phyloP scores from a whole-genome alignment of 225 moss, liverwort and hornwort species.

The Bryum argenteum region DNA sequence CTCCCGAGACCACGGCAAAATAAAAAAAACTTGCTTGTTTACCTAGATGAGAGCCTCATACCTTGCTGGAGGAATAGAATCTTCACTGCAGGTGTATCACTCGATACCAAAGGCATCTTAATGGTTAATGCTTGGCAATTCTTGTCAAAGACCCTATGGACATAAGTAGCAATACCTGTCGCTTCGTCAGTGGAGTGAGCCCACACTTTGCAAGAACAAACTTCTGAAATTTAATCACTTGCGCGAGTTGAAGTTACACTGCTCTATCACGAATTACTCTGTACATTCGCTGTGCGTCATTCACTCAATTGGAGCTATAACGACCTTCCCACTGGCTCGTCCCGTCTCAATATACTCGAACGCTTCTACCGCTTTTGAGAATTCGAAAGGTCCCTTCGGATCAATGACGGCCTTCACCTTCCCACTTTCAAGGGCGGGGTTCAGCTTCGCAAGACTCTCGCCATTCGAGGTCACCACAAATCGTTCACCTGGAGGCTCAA shows the following conservation, averaged over 20 bases:
- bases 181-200: background rate
- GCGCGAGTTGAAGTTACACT: background rate
- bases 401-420: constrained; percentile 79
- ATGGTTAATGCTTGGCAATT: too few species aligned
- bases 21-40: too few species aligned
- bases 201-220: background rate
- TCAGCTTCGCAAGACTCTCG: constrained; percentile 61
- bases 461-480: constrained; percentile 63
- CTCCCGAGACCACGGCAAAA: too few species aligned
- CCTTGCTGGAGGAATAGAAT: too few species aligned
- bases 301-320: constrained; percentile 57
- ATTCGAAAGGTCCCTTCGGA: constrained; percentile 64
- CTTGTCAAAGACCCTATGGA: too few species aligned
- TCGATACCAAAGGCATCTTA: too few species aligned
- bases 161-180: too few species aligned
- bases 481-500: constrained; percentile 65
- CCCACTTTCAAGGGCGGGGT: constrained; percentile 64
- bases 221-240: constrained; percentile 5
- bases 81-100: too few species aligned
- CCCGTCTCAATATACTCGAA: constrained; percentile 77
- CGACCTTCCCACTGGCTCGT: constrained; percentile 78
- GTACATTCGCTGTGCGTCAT: constrained; percentile 21
- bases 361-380: constrained; percentile 67
- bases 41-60: too few species aligned
- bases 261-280: background rate